Base-by-base conservation (phyloP, 2,329 filamentous ascomycete genomes). In the Pseudocercospora ulei region DNA sequence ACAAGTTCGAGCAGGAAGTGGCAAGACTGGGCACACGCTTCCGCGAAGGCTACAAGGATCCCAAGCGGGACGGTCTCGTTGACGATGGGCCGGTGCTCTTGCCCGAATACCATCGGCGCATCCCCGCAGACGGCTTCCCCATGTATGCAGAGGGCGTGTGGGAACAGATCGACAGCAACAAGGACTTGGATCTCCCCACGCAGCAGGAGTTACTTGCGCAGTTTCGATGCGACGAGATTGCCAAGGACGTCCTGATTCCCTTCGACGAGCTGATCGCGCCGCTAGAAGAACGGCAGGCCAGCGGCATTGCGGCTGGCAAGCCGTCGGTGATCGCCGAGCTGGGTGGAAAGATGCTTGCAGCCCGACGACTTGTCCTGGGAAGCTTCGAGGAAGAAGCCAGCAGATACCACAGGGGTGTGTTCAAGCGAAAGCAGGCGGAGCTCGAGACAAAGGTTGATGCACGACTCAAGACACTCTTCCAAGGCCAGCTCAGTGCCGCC, bases 81-180 rank as follows among this genome's bases (percentile, higher is more conserved):
- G 80, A 90, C 52, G 78, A 86, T 51, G 75, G 82, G 31, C 83
- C 82, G 3, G 74, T 98, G 3, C 90, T 98, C 59, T 66, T 96
- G 27, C 80, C 90, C 13, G 87, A 95, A 55, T 98, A 98, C 60
- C 90, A 98, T 65, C 75, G 90, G 45, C 75, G 90, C 41, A 98
- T 98, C 48, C 90, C 90, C 7, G 90, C 90, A 6, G 90, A 98
- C 61, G 90, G 90, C n/a, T 90, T 96, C 58, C 83, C 88, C 0
- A 72, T 86, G 43, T 98, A 98, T 55, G 87, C 90, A 0, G 78
- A 90, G 59, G 85, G 87, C 25, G 77, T 98, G 28, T 98, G 90
- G 90, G 87, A 96, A 56, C 88, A 96, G 64, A 98, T 98, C 58
- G 87, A 94, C 54, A 82, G 88, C 68, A 98, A 98, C 71, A 98